phyloP scores from a whole-genome alignment of 2,329 filamentous ascomycete species.

The Colletotrichum costaricense region DNA sequence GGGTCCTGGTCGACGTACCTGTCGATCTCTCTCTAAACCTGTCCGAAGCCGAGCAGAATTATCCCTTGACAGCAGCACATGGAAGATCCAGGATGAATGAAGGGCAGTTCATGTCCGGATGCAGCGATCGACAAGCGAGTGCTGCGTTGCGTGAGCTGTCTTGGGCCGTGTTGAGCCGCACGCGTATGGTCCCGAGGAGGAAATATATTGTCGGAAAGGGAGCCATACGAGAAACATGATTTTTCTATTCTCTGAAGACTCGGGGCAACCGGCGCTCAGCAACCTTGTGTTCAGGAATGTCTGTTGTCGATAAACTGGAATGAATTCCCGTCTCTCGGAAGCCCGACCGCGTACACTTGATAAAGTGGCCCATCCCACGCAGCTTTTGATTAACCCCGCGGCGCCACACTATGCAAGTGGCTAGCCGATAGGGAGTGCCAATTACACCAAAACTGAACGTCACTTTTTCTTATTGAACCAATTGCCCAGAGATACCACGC shows the following conservation, averaged over 20 bases:
- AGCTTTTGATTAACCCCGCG: slow-evolving; percentile 29
- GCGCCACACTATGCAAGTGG: slow-evolving; percentile 28
- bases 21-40: slow-evolving; percentile 29
- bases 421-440: slow-evolving; percentile 16
- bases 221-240: neutral
- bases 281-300: slow-evolving; percentile 14
- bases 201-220: neutral
- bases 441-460: slow-evolving; percentile 26
- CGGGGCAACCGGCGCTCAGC: slow-evolving; percentile 10
- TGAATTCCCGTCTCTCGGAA: slow-evolving; percentile 1
- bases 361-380: slow-evolving; percentile 5
- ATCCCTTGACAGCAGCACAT: slow-evolving; percentile 11
- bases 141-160: slow-evolving; percentile 13
- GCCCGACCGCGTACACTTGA: slow-evolving; percentile 19
- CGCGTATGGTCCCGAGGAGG: slow-evolving; percentile 4
- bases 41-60: slow-evolving; percentile 19
- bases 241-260: neutral
- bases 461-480: slow-evolving; percentile 4
- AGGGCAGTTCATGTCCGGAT: slow-evolving; percentile 11
- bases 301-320: slow-evolving; percentile 14
- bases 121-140: slow-evolving; percentile 29
- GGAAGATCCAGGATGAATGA: slow-evolving; percentile 16
- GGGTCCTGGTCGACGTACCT: slow-evolving; percentile 21
- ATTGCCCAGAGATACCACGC: slow-evolving; percentile 3
- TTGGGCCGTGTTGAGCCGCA: slow-evolving; percentile 3